Base-by-base conservation (phyloP, 495 filamentous ascomycete species). In the Talaromyces thailandensis region DNA sequence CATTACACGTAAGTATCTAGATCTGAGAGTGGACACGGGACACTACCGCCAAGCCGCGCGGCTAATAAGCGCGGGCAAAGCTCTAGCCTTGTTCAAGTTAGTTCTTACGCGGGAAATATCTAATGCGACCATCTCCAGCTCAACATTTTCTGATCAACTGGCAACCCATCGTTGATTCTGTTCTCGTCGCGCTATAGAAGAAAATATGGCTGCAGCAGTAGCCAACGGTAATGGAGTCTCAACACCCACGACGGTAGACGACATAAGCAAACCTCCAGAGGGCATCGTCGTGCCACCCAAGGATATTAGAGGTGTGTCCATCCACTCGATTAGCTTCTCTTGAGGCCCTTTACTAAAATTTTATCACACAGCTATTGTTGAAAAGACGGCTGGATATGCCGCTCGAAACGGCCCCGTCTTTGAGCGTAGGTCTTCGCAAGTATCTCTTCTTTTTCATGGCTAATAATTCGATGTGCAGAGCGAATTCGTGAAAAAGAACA, bases 371-470 rank as follows among this genome's bases (percentile, higher is more conserved):
- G 82, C 79, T 2, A 88, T 93, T 65, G 86, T 96, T 67, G 93
- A 97, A 73, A 97, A 96, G 76, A 96, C 93, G n/a, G 93, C 93
- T 32, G 92, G 92, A 21, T 96, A 93, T 71, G 92, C 96, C 48
- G 87, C 86, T 68, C 87, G 73, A 87, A 79, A 96, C 71, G 92
- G 92, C 23, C 64, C 82, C 21, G 82, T 87, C 28, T 96, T 98
- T 71, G 93, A 94, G 83, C 83, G 84, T 86, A 68, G 63, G 78
- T 73, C 6, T 63, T 62, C 5, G 35, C 35, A 40, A 40, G 16
- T 25, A 43, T 37, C 9, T 18, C 29, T 12, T 18, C 24, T 32
- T 37, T 4, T 18, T 63, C 21, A 52, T 35, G 16, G 26, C 61
- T 66, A 53, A 67, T 43, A 28, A 66, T 66, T 48, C 64, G 62